Evolutionary conservation across 1,284 basidiomycete species (phyloP).

Genomic region (Ganoderma resinaceum): DNA sequence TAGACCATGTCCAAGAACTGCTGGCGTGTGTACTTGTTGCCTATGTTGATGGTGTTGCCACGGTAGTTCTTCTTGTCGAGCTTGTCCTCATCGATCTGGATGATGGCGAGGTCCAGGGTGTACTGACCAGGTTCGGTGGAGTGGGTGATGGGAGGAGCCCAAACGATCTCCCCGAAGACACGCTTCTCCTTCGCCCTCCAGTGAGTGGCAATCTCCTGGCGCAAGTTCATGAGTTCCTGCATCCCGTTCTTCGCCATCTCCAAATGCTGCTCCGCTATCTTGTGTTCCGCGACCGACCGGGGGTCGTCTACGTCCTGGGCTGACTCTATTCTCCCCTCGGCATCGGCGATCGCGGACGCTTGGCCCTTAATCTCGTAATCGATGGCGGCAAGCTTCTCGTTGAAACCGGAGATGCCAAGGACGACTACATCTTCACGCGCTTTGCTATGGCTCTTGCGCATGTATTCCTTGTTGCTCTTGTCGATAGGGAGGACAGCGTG

Average conservation of each 20-base stretch:
- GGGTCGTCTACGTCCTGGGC: neutral
- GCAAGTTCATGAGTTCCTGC: neutral
- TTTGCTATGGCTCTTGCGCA: neutral
- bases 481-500: constrained; percentile 25
- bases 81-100: constrained; percentile 39
- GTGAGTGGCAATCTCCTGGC: constrained; percentile 25
- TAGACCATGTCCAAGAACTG: constrained; percentile 23
- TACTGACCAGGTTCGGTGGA: constrained; percentile 26
- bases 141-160: constrained; percentile 36
- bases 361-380: neutral
- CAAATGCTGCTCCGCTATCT: neutral
- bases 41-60: constrained; percentile 42
- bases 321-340: neutral
- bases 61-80: constrained; percentile 33
- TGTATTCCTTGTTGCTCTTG: constrained; percentile 17
- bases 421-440: neutral
- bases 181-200: constrained; percentile 35
- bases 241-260: neutral
- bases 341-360: neutral
- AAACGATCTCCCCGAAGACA: constrained; percentile 40
- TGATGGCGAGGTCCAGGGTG: constrained; percentile 38
- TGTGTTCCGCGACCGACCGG: neutral
- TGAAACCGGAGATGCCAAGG: neutral
- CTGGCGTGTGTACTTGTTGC: constrained; percentile 21
- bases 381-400: neutral